Evolutionary conservation across 768 basidiomycete genomes (phyloP).

Genomic region (Tremella fuciformis): DNA sequence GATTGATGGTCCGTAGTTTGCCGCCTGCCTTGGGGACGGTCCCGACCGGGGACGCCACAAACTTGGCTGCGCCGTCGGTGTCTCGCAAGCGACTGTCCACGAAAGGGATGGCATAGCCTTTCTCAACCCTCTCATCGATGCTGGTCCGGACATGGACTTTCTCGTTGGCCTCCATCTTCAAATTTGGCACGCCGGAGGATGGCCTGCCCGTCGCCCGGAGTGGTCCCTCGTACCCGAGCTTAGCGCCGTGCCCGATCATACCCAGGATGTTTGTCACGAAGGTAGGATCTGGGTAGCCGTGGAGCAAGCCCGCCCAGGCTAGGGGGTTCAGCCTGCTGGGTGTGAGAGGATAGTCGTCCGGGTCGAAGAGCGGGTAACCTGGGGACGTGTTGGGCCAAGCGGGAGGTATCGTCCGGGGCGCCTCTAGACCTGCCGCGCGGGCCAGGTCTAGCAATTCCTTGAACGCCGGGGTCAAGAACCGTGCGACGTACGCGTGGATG

Average conservation of each 20-base stretch:
- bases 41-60: conserved; percentile 4
- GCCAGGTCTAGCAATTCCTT: too few species aligned
- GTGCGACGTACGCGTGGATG: too few species aligned
- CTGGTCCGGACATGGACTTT: not conserved
- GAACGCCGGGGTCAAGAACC: too few species aligned
- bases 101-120: too few species aligned
- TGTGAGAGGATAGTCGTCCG: too few species aligned
- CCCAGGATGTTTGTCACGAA: conserved; percentile 1
- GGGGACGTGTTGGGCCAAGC: too few species aligned
- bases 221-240: conserved; percentile 1
- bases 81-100: too few species aligned
- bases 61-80: too few species aligned
- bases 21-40: conserved; percentile 7
- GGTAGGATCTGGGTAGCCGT: not conserved
- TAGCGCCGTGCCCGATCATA: conserved; percentile 5
- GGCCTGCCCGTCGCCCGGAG: not conserved
- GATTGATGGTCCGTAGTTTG: conserved; percentile 12
- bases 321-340: too few species aligned
- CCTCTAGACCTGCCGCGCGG: too few species aligned
- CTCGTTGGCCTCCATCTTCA: conserved; percentile 7
- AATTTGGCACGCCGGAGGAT: conserved; percentile 7
- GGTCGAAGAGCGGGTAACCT: too few species aligned
- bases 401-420: too few species aligned
- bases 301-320: not conserved
- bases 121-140: not conserved